Percentiles rank a stretch among this genome's conserved stretches.
phyloP scores from a whole-genome alignment of 129 eudicot genomes.

The Glebionis coronaria region DNA sequence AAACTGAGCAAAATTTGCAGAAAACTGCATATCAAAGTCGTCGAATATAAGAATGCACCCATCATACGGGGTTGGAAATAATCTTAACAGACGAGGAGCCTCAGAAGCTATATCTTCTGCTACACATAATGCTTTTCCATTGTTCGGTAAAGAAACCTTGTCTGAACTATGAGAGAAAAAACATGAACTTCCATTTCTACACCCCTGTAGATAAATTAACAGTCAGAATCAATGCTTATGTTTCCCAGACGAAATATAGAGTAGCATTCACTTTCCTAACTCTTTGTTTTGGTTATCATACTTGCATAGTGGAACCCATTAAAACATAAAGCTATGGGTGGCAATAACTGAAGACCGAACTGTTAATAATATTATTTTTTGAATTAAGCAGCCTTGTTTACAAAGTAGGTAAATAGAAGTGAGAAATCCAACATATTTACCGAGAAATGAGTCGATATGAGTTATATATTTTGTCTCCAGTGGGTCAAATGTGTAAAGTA shows the following conservation, averaged over 20 bases:
- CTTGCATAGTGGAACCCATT: neutral
- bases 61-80: slow-evolving; percentile 55
- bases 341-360: neutral
- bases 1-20: slow-evolving; percentile 45
- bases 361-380: neutral
- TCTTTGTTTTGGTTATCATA: neutral
- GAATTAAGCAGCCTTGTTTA: neutral
- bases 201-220: slow-evolving; percentile 61
- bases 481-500: neutral
- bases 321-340: slow-evolving; percentile 10
- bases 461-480: neutral
- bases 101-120: slow-evolving; percentile 50
- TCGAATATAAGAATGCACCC: slow-evolving; percentile 63
- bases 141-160: slow-evolving; percentile 27
- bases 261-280: neutral
- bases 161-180: slow-evolving; percentile 64
- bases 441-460: neutral
- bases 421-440: neutral
- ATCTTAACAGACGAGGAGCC: slow-evolving; percentile 46
- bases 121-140: slow-evolving; percentile 31
- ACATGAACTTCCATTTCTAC: slow-evolving; percentile 72
- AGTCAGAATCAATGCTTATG: neutral
- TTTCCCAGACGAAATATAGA: neutral
- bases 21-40: slow-evolving; percentile 53
- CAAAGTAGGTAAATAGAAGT: neutral